Base-by-base conservation (phyloP, 2,329 filamentous ascomycete genomes). In the Lachnellula hyalina region DNA sequence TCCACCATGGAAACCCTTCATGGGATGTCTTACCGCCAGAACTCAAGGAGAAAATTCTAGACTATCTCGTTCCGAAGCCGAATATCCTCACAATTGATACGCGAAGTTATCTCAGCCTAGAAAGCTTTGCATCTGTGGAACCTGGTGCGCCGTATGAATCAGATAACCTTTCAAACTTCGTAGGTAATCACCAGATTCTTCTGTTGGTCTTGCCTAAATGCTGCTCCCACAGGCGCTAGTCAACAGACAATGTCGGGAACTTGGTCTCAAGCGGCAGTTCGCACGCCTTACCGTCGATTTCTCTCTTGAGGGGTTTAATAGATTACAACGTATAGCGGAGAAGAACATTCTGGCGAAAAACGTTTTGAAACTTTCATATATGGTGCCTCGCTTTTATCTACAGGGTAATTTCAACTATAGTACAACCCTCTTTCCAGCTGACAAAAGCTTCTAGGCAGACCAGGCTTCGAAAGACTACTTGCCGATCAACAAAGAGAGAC, bases 341-440 rank as follows among this genome's bases (percentile, higher is more conserved):
- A 74, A 76, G 59, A 70, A 71, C 17, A 74, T 79, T 65, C 71
- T 83, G 19, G 76, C 78, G 15, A 68, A 71, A 51, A 74, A 80
- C 65, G 80, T 83, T 56, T 80, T 78, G 64, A 81, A 82, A 63
- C 81, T 83, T 67, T 81, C 78, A 59, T 83, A 83, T 66, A 75
- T 83, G 68, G 77, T 83, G 53, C 79, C 79, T 4, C 80, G 78
- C 63, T 82, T 83, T 65, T 82, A 81, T 67, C 73, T 74, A 55
- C 72, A 77, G 71, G 77, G 79, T 80, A 48, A 47, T 8, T 9
- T 12, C n/a, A 49, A 50, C 15, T 21, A 8, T 17, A 19, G 15
- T 2, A 11, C 34, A n/a, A 5, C 11, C 48, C 4, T 36, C 15
- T 40, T 3, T 38, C 17, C 14, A 17, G n/a, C 48, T 57, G 38